Evolutionary conservation across 1,284 basidiomycete species (phyloP), one percentile per base, ranked within the genome.

Genomic region (Cutaneotrichosporon curvatum): DNA sequence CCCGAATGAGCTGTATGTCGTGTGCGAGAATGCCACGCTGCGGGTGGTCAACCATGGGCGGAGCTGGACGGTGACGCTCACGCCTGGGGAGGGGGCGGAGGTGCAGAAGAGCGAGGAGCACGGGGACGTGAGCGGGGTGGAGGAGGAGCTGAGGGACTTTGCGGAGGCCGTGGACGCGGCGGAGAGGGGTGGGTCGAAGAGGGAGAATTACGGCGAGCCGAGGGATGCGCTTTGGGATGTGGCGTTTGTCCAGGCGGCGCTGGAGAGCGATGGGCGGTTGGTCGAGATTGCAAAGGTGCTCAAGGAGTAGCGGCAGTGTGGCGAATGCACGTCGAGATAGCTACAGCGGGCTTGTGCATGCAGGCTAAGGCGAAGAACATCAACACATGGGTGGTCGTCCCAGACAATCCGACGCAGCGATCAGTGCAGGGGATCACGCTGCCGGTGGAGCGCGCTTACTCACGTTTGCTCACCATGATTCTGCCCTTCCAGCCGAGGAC

Each of bases 161-260:
- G 78, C 83, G 37, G 72, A 72, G 14, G 78, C 76, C 33, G 61
- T 81, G 32, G 58, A 61, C 2, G 80, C 78, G 2, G 32, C 36
- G 2, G 68, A 75, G 48, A 72, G 73, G 1, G 59, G 60, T 1
- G 32, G 45, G 20, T 31, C 43, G 3, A 45, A 40, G n/a, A 55
- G 55, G 43, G 37, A 44, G 33, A 62, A 68, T 48, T 45, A 54
- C 18, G 70, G 59, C 1, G 55, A 57, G 22, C 67, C 66, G 5
- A 54, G 60, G 35, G 77, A 71, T 12, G 80, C 84, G 20, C 71
- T 90, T 47, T 73, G 73, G 53, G 86, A 89, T 62, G 80, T 89
- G 20, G 82, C 82, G 25, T 75, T 87, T 57, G 82, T 89, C 53
- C 74, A 90, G 71, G 85, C 83, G n/a, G 78, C 79, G 32, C 72